A percentile compares a stretch with the other conserved stretches of the same genome.
These are phyloP conservation scores for Pharnaceum exiguum DNA, from an alignment of 148 eudicot genomes.

Conservation along the genomic window DNA sequence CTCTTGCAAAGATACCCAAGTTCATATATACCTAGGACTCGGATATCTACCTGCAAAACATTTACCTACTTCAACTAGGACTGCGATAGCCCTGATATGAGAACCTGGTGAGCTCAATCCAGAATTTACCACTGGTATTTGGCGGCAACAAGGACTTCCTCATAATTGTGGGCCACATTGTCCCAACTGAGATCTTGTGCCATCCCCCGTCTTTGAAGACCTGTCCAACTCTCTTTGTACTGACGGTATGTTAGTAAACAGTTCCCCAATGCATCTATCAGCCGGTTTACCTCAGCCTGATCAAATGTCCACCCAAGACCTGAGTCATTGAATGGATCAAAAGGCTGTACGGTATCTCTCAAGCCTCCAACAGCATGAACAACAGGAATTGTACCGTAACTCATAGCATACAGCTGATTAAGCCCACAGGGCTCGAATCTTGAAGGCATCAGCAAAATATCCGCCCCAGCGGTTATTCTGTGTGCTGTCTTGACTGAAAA, in stretches of 20 bases:
- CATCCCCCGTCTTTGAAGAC: conserved; percentile 83
- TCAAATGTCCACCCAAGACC: conserved; percentile 91
- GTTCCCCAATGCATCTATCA: conserved; percentile 73
- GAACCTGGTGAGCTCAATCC: too few species aligned
- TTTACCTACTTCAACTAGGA: too few species aligned
- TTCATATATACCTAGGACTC: too few species aligned
- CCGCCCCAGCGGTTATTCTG: conserved; percentile 90
- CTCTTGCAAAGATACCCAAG: background rate
- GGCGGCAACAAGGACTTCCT: conserved; percentile 86
- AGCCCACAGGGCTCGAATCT: conserved; percentile 97
- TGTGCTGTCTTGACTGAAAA: conserved; percentile 88
- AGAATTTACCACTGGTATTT: conserved; percentile 74
- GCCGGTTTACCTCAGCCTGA: conserved; percentile 52
- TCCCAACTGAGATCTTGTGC: conserved; percentile 84
- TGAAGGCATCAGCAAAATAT: conserved; percentile 91
- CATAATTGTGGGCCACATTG: conserved; percentile 70
- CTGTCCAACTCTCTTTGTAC: conserved; percentile 75
- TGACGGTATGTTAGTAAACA: conserved; percentile 63
- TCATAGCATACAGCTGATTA: conserved; percentile 94
- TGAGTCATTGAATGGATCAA: conserved; percentile 64
- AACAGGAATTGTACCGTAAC: conserved; percentile 86
- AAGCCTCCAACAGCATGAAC: conserved; percentile 98
- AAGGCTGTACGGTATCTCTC: conserved; percentile 83
- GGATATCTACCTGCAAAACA: background rate
- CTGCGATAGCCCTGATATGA: too few species aligned